Conservation (phyloP, 2,329 filamentous ascomycete genomes). For the Moelleriella libera region DNA sequence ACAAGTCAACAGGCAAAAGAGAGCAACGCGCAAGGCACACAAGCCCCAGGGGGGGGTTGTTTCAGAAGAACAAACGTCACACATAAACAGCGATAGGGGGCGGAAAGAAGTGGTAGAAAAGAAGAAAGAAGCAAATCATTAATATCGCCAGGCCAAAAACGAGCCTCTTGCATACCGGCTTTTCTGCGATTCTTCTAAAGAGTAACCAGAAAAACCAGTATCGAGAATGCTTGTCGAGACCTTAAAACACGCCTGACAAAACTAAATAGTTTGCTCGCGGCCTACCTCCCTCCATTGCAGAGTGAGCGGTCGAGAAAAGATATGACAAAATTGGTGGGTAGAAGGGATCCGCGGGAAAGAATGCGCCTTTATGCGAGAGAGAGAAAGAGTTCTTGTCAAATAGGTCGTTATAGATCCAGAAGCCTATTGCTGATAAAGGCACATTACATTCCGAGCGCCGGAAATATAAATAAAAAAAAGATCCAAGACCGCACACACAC, state of each 20-base stretch:
- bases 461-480: constrained; percentile 1
- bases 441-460: constrained; percentile 15
- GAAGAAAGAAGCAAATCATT: not conserved
- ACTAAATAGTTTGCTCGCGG: not conserved
- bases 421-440: constrained; percentile 14
- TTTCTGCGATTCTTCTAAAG: not conserved
- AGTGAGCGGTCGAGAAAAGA: not conserved
- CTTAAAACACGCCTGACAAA: not conserved
- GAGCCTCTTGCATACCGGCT: not conserved
- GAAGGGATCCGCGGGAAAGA: too few species aligned
- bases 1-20: not conserved
- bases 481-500: constrained; percentile 1
- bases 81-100: not conserved
- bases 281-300: not conserved
- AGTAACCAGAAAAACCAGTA: not conserved
- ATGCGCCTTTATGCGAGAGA: not conserved
- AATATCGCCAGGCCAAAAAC: not conserved
- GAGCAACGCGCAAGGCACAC: not conserved
- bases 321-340: too few species aligned
- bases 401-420: constrained; percentile 10
- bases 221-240: not conserved
- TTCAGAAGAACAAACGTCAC: not conserved
- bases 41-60: not conserved
- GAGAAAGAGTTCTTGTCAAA: constrained; percentile 6
- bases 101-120: not conserved